Percentiles rank a stretch among this genome's conserved stretches.
Evolutionary conservation across 148 eudicot genomes (phyloP).

Genomic region (Arbutus unedo): DNA sequence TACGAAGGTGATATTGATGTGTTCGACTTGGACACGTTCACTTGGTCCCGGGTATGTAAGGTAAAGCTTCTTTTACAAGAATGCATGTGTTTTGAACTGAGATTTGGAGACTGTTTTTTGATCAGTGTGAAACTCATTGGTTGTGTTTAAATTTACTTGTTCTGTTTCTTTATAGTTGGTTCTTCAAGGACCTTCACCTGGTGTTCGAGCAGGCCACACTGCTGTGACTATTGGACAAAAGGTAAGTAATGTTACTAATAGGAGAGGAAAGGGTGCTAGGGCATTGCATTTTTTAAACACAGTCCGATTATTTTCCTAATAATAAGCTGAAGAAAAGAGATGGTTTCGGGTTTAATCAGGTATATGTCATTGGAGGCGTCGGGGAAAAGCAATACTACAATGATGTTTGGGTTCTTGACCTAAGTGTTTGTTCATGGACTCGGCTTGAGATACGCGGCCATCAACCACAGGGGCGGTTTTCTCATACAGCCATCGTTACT

Average conservation of each 20-base stretch:
- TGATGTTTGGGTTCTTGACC: constrained; percentile 77
- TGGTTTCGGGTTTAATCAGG: constrained; percentile 29
- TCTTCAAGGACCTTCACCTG: constrained; percentile 61
- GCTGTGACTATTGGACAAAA: constrained; percentile 62
- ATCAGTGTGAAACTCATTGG: neutral
- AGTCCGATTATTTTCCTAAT: neutral
- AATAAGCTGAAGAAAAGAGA: neutral
- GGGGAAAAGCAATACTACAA: constrained; percentile 81
- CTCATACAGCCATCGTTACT: constrained; percentile 68
- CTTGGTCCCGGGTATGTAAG: constrained; percentile 68
- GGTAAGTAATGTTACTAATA: constrained; percentile 36
- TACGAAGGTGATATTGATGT: constrained; percentile 71
- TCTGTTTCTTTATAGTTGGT: constrained; percentile 33
- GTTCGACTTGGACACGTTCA: constrained; percentile 54
- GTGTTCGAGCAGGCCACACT: constrained; percentile 90
- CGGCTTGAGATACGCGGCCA: constrained; percentile 58
- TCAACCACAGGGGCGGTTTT: constrained; percentile 83
- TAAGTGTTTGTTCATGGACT: constrained; percentile 47
- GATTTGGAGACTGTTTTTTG: neutral
- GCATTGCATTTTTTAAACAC: neutral
- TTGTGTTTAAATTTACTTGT: neutral
- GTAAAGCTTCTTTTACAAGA: neutral
- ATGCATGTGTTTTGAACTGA: neutral
- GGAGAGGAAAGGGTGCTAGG: neutral
- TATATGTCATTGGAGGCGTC: constrained; percentile 82